Base-by-base conservation (phyloP, 2,329 filamentous ascomycete species). In the Byssoonygena ceratinophila region DNA sequence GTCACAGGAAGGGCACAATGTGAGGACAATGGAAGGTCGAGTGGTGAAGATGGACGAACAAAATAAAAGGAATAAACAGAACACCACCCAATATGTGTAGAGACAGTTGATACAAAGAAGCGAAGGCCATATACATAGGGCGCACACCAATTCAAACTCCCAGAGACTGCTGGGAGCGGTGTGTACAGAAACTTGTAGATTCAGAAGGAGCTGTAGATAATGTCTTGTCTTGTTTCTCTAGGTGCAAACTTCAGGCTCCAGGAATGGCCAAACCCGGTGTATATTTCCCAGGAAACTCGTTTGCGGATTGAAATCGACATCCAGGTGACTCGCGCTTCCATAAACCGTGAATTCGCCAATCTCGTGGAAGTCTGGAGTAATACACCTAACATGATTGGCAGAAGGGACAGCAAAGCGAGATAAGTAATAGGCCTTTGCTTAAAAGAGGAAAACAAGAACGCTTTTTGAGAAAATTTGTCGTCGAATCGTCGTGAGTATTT, bases 401-500 rank as follows among this genome's bases (percentile, higher is more conserved):
- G 27, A 32, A 18, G 32, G 25, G 16, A 34, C 31, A 46, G 31
- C 5, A 34, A n/a, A 46, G 44, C 44, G 16, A 20, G n/a, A 31
- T 7, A 31, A 32, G 2, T 14, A 16, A 20, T 20, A 45, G 5
- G 25, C n/a, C 41, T 45, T 31, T 5, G 43, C 37, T 12, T 14
- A 16, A 23, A 20, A 40, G 18, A 51, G 29, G 25, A 29, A 31
- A 50, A 32, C 32, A 22, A 49, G 22, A 45, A 36, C 27, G 37
- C 46, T 49, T 49, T 49, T 41, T 40, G n/a, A 32, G 11, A 23
- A 20, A 23, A n/a, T n/a, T n/a, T n/a, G 34, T 51, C 49, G 23
- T 51, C 29, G 49, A 44, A 31, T 51, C 39, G 32, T 51, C 49
- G 29, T 37, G 40, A 29, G 37, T 18, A 20, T 44, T 36, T 51